A percentile compares a stretch with the other conserved stretches of the same genome.
Conservation (phyloP, 2,329 filamentous ascomycete genomes). For the Pseudogymnoascus sp. region DNA sequence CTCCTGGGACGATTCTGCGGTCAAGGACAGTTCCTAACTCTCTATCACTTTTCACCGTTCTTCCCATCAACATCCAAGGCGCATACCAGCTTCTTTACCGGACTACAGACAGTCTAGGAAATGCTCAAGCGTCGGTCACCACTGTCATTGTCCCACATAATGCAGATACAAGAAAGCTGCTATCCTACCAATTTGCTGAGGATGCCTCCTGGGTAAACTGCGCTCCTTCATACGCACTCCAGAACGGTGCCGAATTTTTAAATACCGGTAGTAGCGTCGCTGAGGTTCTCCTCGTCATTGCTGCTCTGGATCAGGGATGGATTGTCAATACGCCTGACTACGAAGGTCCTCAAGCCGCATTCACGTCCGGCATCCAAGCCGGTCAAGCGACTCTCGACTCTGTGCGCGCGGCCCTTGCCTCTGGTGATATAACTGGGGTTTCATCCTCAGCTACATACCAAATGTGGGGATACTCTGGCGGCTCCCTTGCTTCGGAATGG, state of each 20-base stretch:
- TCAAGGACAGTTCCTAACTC: constrained; percentile 25
- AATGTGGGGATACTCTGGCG: constrained; percentile 52
- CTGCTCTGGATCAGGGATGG: constrained; percentile 15
- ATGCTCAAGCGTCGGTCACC: constrained; percentile 33
- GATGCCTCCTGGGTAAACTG: constrained; percentile 35
- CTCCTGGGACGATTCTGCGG: constrained; percentile 31
- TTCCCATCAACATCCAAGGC: constrained; percentile 9
- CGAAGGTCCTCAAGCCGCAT: constrained; percentile 17
- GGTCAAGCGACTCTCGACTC: constrained; percentile 20
- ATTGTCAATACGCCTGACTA: constrained; percentile 21
- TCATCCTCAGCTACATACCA: neutral
- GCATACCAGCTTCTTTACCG: constrained; percentile 36
- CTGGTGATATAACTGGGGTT: neutral
- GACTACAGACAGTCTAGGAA: constrained; percentile 32
- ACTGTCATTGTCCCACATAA: constrained; percentile 35
- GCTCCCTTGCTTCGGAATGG: constrained; percentile 44
- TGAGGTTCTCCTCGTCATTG: neutral
- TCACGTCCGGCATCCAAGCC: constrained; percentile 14
- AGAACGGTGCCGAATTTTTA: neutral
- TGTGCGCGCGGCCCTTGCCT: constrained; percentile 17
- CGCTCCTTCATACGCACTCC: constrained; percentile 37
- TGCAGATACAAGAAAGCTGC: constrained; percentile 26
- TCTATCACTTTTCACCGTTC: constrained; percentile 21
- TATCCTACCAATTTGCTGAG: constrained; percentile 39
- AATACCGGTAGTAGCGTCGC: neutral